Conservation (phyloP, 805 yeast genomes). For the Torulaspora maleeae region DNA sequence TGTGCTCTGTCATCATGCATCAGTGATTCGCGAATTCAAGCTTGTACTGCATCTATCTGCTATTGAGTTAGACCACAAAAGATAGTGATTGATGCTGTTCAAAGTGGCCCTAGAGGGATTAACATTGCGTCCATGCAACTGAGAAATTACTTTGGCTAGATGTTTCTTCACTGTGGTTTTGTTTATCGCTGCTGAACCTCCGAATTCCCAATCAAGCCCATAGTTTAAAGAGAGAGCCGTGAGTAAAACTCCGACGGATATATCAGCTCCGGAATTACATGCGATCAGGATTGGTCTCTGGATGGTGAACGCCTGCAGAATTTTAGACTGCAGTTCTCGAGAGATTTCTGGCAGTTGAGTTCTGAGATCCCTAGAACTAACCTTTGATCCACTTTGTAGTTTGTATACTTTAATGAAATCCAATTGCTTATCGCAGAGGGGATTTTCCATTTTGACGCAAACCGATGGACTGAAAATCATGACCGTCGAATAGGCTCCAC, state of each 20-base stretch:
- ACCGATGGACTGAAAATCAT: slow-evolving; percentile 23
- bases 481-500: slow-evolving; percentile 11
- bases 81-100: slow-evolving; percentile 58
- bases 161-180: slow-evolving; percentile 56
- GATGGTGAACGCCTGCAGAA: not conserved
- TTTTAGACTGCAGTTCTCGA: slow-evolving; percentile 23
- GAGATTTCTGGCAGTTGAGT: slow-evolving; percentile 41
- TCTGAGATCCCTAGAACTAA: slow-evolving; percentile 62
- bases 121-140: slow-evolving; percentile 40
- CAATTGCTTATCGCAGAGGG: not conserved
- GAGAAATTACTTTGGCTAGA: slow-evolving; percentile 45
- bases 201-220: slow-evolving; percentile 39
- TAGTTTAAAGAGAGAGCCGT: slow-evolving; percentile 47
- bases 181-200: slow-evolving; percentile 26
- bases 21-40: no score
- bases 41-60: no score
- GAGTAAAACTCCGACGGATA: slow-evolving; percentile 58
- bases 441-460: not conserved
- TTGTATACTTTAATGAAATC: slow-evolving; percentile 10
- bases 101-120: slow-evolving; percentile 78
- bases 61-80: slow-evolving; percentile 40
- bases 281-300: slow-evolving; percentile 40
- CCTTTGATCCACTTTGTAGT: slow-evolving; percentile 47
- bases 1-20: no score
- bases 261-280: slow-evolving; percentile 63